Conservation (phyloP, 345 rosid species). For the Moricandia moricandioides region DNA sequence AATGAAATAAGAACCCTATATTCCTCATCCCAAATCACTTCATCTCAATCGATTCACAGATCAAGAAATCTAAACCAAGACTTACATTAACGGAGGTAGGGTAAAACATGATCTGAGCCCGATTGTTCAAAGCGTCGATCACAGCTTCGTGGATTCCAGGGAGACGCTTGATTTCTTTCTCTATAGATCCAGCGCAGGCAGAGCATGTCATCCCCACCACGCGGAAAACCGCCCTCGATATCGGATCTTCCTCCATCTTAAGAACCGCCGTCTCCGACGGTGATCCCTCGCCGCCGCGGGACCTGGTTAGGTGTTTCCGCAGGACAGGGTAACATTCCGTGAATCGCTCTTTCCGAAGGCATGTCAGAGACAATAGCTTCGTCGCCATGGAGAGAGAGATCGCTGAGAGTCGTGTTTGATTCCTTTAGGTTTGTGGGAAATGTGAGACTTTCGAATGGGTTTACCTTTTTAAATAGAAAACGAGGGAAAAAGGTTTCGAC, state of each 20-base stretch:
- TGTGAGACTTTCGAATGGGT: constrained; percentile 12
- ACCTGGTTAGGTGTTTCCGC: constrained; percentile 64
- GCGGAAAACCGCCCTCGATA: constrained; percentile 58
- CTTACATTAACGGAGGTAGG: constrained; percentile 63
- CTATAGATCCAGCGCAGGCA: constrained; percentile 92
- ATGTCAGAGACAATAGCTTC: constrained; percentile 59
- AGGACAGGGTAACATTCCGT: constrained; percentile 57
- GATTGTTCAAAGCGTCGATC: constrained; percentile 67
- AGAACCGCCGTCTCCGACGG: constrained; percentile 35
- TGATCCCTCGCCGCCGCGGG: constrained; percentile 30
- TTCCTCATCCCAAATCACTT: too few species aligned
- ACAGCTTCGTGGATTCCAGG: constrained; percentile 73
- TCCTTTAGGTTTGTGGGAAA: background rate
- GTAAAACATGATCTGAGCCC: constrained; percentile 66
- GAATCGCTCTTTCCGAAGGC: constrained; percentile 56
- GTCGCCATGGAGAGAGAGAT: constrained; percentile 59
- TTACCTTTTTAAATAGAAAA: constrained; percentile 16
- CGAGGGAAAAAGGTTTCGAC: constrained; percentile 22
- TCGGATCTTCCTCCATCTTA: too few species aligned
- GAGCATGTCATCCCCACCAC: constrained; percentile 89
- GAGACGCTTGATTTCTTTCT: constrained; percentile 87
- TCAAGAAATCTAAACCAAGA: too few species aligned
- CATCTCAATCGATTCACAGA: too few species aligned
- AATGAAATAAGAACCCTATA: too few species aligned
- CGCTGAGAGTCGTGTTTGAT: too few species aligned